Conservation (phyloP, 352 stramenopile genomes). For the Phytophthora cactorum region DNA sequence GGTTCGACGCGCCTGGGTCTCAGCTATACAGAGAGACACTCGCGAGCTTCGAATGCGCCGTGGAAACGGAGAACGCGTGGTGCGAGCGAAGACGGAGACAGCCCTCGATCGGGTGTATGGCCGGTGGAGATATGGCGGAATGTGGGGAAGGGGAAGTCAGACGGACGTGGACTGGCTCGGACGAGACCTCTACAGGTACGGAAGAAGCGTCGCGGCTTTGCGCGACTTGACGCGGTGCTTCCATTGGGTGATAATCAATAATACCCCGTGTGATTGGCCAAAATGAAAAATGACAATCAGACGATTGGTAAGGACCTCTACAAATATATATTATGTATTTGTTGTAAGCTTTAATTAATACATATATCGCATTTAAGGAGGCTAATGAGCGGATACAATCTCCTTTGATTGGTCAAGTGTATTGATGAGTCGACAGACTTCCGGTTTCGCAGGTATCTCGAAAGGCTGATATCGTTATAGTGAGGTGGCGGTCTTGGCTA, state of each 20-base stretch:
- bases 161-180: slow-evolving; percentile 31
- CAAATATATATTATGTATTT: neutral
- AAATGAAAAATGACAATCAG: neutral
- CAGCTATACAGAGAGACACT: slow-evolving; percentile 15
- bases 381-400: neutral
- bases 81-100: slow-evolving; percentile 1
- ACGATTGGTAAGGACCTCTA: neutral
- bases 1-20: slow-evolving; percentile 10
- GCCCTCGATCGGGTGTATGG: slow-evolving; percentile 3
- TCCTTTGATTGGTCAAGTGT: neutral
- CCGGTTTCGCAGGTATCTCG: neutral
- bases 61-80: slow-evolving; percentile 12
- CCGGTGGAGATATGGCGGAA: slow-evolving; percentile 26
- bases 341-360: neutral
- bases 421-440: neutral
- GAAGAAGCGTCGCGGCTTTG: neutral
- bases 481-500: neutral
- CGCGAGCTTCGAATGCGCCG: slow-evolving; percentile 7
- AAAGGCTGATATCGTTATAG: neutral
- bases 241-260: slow-evolving; percentile 1
- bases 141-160: slow-evolving; percentile 30
- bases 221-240: neutral
- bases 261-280: slow-evolving; percentile 2
- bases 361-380: neutral
- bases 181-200: slow-evolving; percentile 13